Evolutionary conservation across 1,284 basidiomycete species (phyloP), one percentile per base, ranked within the genome.

Genomic region (Puccinia coronata): DNA sequence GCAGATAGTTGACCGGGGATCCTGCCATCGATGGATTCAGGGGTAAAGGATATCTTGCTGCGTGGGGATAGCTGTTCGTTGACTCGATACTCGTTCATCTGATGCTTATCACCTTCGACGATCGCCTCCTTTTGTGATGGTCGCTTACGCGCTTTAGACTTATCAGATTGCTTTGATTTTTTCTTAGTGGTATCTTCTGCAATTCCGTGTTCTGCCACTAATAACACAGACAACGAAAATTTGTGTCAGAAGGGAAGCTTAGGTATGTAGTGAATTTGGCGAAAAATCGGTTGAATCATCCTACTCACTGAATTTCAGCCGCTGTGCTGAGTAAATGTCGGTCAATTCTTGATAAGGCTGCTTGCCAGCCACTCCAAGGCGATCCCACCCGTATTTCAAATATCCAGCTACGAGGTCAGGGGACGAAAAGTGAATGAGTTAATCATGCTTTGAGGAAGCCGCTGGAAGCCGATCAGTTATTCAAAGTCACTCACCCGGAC

Each of bases 311-410:
- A 69, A 67, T 69, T 79, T 79, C 23, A 55, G 36, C 23, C 67
- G 63, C 49, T 79, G 31, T 9, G 76, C 63, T n/a, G 76, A 79
- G 47, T 79, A 79, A 9, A 71, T 67, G 51, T 79, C 76, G 3
- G 76, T 63, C 31, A 79, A 34, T 49, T 79, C 76, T 70, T 79
- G 76, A 25, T 79, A 79, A 53, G 76, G 76, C 23, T 79, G 61
- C 65, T 79, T 79, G 47, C 76, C 76, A 39, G 63, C 51, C 31
- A 55, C 53, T 59, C 76, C 76, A 31, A 79, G 49, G 39, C 76
- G 76, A 79, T 79, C 76, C 76, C 76, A 79, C 41, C 76, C 76
- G 67, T 79, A 79, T 57, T 79, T 79, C 61, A 79, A 57, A 59
- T 79, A 79, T 6, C 76, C 76, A 69, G 76, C 76, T 79, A 53